These are phyloP conservation scores for Saksenaea oblongispora DNA, from an alignment of 371 early-diverging fungal genomes.

Conservation along the genomic window DNA sequence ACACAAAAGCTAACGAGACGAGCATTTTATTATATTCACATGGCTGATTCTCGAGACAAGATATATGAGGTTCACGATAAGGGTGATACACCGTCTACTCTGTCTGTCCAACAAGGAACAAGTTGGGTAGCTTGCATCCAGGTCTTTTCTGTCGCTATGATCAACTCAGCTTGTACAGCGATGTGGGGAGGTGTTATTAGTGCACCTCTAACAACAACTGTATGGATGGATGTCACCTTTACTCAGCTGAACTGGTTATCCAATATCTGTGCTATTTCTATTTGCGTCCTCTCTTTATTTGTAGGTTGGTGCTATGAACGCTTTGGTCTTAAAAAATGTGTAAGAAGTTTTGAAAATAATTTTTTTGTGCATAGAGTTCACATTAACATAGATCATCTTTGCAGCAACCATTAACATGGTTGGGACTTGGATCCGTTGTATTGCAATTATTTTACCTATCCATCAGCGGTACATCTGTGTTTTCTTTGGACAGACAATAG, in stretches of 20 bases:
- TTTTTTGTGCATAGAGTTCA: no score
- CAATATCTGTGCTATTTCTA: conserved; percentile 32
- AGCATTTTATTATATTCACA: no score
- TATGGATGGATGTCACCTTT: conserved; percentile 34
- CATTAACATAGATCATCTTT: conserved; percentile 13
- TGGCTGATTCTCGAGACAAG: no score
- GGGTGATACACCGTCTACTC: background rate
- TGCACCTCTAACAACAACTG: conserved; percentile 20
- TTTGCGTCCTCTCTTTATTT: conserved; percentile 25
- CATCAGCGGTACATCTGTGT: conserved; percentile 17
- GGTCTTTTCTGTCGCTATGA: background rate
- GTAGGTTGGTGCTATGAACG: conserved; percentile 38
- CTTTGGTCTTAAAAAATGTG: conserved; percentile 33
- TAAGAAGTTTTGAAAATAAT: no score
- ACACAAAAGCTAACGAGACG: no score
- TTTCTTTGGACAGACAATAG: conserved; percentile 19
- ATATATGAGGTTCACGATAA: no score
- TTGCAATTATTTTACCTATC: conserved; percentile 13
- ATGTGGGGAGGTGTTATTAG: conserved; percentile 36
- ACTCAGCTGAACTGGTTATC: conserved; percentile 40
- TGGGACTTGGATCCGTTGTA: conserved; percentile 27
- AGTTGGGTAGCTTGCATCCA: background rate
- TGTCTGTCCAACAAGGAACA: background rate
- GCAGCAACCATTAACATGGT: conserved; percentile 18
- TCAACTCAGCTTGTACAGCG: conserved; percentile 28